Percentiles rank a stretch among this genome's conserved stretches.
Evolutionary conservation across 2,329 filamentous ascomycete genomes (phyloP).

Genomic region (Chaetothyriales sp.): DNA sequence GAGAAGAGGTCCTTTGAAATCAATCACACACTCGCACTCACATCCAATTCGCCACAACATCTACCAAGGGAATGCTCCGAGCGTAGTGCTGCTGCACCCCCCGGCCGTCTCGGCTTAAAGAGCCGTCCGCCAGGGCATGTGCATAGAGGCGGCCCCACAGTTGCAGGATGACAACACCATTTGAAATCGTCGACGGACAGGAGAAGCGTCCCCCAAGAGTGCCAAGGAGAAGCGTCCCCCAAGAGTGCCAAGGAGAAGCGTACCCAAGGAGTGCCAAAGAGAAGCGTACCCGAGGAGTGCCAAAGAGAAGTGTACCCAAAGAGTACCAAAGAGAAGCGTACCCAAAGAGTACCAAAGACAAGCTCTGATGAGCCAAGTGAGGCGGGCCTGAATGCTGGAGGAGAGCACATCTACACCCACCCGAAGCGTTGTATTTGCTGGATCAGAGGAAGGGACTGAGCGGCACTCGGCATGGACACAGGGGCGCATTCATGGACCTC

Average conservation of each 20-base stretch:
- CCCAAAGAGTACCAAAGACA: too few relatives aligned
- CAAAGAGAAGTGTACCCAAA: neutral
- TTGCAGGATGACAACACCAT: too few relatives aligned
- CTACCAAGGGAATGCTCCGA: neutral
- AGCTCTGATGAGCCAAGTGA: neutral
- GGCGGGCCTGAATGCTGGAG: neutral
- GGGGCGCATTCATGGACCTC: neutral
- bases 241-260: neutral
- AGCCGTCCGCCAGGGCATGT: too few relatives aligned
- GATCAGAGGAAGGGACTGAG: neutral
- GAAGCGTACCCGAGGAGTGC: neutral
- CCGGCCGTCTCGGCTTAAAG: neutral
- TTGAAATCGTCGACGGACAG: too few relatives aligned
- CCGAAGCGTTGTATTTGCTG: neutral
- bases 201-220: too few relatives aligned
- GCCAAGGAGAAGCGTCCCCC: neutral
- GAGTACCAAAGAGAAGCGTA: too few relatives aligned
- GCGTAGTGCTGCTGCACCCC: neutral
- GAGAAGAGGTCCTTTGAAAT: constrained; percentile 4
- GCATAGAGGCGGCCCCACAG: too few relatives aligned
- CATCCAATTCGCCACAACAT: neutral
- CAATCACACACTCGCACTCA: neutral
- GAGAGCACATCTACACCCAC: too few relatives aligned
- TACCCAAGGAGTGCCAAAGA: neutral
- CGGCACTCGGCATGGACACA: neutral